Conservation (phyloP, 2,329 filamentous ascomycete genomes). For the Aspergillus eucalypticola region DNA sequence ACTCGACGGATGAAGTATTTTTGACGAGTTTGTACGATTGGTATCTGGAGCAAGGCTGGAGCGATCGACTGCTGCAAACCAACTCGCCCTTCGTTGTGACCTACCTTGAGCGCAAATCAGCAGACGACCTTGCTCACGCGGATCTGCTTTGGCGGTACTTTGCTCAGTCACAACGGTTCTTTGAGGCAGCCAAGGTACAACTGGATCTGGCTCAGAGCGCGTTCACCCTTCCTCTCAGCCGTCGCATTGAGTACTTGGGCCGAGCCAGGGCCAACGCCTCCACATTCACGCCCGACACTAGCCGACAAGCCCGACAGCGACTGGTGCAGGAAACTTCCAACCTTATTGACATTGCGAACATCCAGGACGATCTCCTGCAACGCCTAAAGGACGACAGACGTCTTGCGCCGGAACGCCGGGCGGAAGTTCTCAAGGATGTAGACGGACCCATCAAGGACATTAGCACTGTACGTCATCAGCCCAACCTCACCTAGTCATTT, state of each 20-base stretch:
- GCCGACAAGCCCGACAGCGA: constrained; percentile 78
- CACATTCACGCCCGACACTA: constrained; percentile 73
- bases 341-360: constrained; percentile 86
- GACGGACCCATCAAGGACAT: constrained; percentile 77
- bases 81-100: constrained; percentile 82
- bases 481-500: not conserved
- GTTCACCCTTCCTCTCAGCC: constrained; percentile 76
- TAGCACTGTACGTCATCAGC: constrained; percentile 63
- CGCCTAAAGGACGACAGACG: constrained; percentile 72
- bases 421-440: constrained; percentile 66
- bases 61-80: constrained; percentile 79
- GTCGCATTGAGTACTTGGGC: constrained; percentile 85
- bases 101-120: constrained; percentile 77
- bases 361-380: constrained; percentile 88
- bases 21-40: constrained; percentile 96
- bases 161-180: constrained; percentile 78
- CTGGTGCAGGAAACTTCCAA: constrained; percentile 82
- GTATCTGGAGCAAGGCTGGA: constrained; percentile 85
- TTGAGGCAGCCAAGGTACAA: constrained; percentile 85
- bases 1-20: constrained; percentile 88
- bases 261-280: constrained; percentile 90
- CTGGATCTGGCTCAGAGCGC: constrained; percentile 78
- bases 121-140: constrained; percentile 72
- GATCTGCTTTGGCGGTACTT: constrained; percentile 94
- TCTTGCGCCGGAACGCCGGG: constrained; percentile 63